Conservation (phyloP, 2,329 filamentous ascomycete genomes). For the Aspergillus melleus region DNA sequence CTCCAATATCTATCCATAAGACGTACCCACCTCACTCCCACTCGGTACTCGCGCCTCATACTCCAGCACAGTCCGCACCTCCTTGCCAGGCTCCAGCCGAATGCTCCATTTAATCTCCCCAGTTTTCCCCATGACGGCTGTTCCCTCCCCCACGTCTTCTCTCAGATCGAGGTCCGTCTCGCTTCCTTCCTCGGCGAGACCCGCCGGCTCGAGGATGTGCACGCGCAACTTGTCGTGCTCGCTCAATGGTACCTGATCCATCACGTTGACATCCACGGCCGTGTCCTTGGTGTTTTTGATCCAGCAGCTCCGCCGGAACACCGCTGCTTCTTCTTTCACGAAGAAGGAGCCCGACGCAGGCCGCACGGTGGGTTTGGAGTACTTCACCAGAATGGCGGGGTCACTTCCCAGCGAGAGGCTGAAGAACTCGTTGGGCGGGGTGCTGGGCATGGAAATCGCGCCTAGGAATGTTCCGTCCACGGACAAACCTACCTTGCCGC, state of each 20-base stretch:
- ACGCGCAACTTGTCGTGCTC: conserved; percentile 33
- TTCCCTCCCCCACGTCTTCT: conserved; percentile 56
- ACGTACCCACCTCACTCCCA: conserved; percentile 18
- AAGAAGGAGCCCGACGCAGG: conserved; percentile 30
- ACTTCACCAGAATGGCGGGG: conserved; percentile 31
- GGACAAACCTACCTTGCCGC: conserved; percentile 26
- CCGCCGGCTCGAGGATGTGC: conserved; percentile 28
- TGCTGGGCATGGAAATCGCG: conserved; percentile 21
- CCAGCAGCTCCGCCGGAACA: conserved; percentile 31
- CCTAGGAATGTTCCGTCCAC: conserved; percentile 34
- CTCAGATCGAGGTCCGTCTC: conserved; percentile 22
- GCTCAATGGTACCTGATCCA: conserved; percentile 35
- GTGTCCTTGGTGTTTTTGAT: conserved; percentile 34
- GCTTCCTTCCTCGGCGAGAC: conserved; percentile 28
- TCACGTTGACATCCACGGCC: conserved; percentile 27
- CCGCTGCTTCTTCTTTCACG: conserved; percentile 29
- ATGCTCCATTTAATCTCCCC: conserved; percentile 63
- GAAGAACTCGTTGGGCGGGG: conserved; percentile 29
- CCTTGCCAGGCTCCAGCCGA: conserved; percentile 57
- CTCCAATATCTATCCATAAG: not conserved
- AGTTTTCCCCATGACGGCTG: conserved; percentile 54
- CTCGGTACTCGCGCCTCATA: conserved; percentile 61
- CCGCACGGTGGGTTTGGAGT: conserved; percentile 30
- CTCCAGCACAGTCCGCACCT: conserved; percentile 59
- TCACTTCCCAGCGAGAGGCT: conserved; percentile 36